Conservation (phyloP, 805 yeast species). For the Saturnispora galanensis region DNA sequence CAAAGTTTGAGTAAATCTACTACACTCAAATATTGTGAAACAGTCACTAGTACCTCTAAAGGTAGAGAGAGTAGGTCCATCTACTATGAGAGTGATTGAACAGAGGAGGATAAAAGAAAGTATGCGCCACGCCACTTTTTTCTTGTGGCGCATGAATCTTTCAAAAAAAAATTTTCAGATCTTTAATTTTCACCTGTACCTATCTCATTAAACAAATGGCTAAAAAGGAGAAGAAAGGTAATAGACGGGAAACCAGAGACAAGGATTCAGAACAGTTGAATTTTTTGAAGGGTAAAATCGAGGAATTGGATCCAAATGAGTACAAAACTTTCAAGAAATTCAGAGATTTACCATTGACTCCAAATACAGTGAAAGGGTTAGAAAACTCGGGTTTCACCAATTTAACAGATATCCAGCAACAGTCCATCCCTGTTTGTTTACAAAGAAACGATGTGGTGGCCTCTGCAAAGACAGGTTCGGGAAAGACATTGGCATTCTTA, state of each 20-base stretch:
- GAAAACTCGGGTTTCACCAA: constrained; percentile 67
- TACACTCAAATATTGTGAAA: not conserved
- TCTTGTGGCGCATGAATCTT: constrained; percentile 6
- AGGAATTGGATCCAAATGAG: constrained; percentile 41
- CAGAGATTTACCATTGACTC: constrained; percentile 68
- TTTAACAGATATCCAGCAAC: constrained; percentile 79
- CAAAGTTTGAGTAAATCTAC: not conserved
- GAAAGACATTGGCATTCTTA: constrained; percentile 80
- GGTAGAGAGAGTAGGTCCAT: not conserved
- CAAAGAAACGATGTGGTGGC: constrained; percentile 75
- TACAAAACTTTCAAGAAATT: constrained; percentile 38
- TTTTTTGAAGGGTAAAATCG: constrained; percentile 41
- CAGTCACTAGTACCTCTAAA: not conserved
- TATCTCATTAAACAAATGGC: constrained; percentile 18
- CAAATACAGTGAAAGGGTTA: constrained; percentile 58
- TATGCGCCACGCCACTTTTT: not conserved
- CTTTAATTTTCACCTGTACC: constrained; percentile 3
- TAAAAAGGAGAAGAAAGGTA: constrained; percentile 22
- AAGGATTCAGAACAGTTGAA: constrained; percentile 28
- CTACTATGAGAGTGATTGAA: not conserved
- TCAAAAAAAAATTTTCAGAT: constrained; percentile 1
- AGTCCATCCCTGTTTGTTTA: constrained; percentile 65
- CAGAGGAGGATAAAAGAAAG: not conserved
- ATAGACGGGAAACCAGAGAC: constrained; percentile 19
- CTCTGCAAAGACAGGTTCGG: constrained; percentile 86